phyloP scores from a whole-genome alignment of 768 basidiomycete species.

The Trametes cinnabarina region DNA sequence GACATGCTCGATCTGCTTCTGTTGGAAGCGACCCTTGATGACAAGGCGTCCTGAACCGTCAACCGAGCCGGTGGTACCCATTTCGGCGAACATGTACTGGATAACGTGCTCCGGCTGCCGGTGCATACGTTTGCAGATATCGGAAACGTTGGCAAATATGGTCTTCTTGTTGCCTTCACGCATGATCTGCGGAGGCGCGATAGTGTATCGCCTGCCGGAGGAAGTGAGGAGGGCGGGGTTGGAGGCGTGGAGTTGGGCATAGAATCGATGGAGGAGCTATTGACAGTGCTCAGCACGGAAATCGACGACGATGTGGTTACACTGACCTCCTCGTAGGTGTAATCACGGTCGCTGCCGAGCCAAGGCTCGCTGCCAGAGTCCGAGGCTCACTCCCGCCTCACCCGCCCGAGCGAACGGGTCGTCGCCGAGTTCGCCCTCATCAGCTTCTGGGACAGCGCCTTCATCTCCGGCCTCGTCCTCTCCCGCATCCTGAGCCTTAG shows the following conservation, averaged over 20 bases:
- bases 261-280: slow-evolving; percentile 92
- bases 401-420: slow-evolving; percentile 69
- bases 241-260: slow-evolving; percentile 84
- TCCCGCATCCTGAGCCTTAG: slow-evolving; percentile 57
- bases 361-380: slow-evolving; percentile 83
- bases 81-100: slow-evolving; percentile 93
- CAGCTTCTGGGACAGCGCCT: slow-evolving; percentile 55
- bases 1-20: slow-evolving; percentile 98
- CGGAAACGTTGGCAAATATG: slow-evolving; percentile 93
- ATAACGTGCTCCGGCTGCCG: slow-evolving; percentile 97
- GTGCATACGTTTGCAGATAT: slow-evolving; percentile 99
- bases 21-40: slow-evolving; percentile 97
- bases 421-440: slow-evolving; percentile 85
- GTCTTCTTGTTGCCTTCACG: slow-evolving; percentile 97
- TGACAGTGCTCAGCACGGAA: not conserved
- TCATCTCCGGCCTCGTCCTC: slow-evolving; percentile 62
- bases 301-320: not conserved
- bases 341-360: slow-evolving; percentile 91
- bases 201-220: slow-evolving; percentile 91
- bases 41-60: slow-evolving; percentile 90
- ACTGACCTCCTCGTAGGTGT: slow-evolving; percentile 88
- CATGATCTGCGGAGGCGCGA: slow-evolving; percentile 91
- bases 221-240: slow-evolving; percentile 89
- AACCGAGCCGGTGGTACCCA: slow-evolving; percentile 96
- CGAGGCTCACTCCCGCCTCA: slow-evolving; percentile 56